Evolutionary conservation across 2,329 filamentous ascomycete species (phyloP), one percentile per base, ranked within the genome.

Genomic region (Aspergillus bombycis): DNA sequence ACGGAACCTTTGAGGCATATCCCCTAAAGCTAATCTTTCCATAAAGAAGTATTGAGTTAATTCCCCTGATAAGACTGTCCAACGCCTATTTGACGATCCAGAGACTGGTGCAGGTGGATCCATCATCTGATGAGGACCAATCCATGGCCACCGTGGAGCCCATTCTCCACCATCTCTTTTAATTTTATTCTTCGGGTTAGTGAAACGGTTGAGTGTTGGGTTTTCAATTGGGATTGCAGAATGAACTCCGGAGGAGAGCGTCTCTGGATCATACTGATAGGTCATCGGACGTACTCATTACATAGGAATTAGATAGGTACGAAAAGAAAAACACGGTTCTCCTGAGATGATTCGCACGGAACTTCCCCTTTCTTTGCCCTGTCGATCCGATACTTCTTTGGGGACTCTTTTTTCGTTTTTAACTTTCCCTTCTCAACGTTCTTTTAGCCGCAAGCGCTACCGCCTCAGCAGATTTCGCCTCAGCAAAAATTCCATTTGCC

Each of bases 61-160:
- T 38, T 55, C 52, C 30, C 52, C 30, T 54, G 52, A 54, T 54
- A 54, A 32, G 50, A 53, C 21, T 19, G 50, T 9, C 50, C 28
- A 21, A 54, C 28, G 52, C 36, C 52, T 54, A 54, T 54, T 54
- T 54, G 52, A 23, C 50, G 50, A 53, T 53, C 50, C 30, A 53
- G 50, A 1, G 19, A 54, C 19, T 54, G 32, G n/a, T 19, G 8
- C 38, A n/a, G 8, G 52, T 55, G 52, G 52, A 38, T n/a, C 52
- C 34, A 21, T 36, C 11, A 21, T 16, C 16, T 36, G 52, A 38
- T 5, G n/a, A 23, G 52, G 21, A 11, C 52, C 52, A 55, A 55
- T 55, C 32, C 21, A 19, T 23, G 52, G 11, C n/a, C 52, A 14
- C n/a, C 6, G 14, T 54, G 8, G 26, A 38, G n/a, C 16, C 9